Evolutionary conservation across 371 early-diverging fungal species (phyloP), one percentile per base, ranked within the genome.

Genomic region (Mucor racemosus): DNA sequence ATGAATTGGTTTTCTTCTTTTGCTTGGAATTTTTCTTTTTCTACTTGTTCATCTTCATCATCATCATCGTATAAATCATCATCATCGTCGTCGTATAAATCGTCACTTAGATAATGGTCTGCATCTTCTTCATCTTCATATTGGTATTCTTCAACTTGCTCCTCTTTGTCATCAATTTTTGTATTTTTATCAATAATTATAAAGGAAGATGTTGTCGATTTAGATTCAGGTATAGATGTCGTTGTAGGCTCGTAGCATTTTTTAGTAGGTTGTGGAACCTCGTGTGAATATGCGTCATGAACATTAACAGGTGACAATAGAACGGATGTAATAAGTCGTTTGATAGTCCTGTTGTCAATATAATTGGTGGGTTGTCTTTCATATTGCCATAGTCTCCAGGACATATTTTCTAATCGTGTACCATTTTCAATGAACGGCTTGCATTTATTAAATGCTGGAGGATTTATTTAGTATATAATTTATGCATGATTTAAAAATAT

Each of bases 341-440:
- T 69, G 63, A 70, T 65, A 21, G 41, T 54, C 31, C 34, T 60
- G 58, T 55, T 60, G 57, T 66, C 58, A 62, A 50, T 60, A 15
- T 34, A 19, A 57, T 60, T 68, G 66, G 39, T 48, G 41, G 31
- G 36, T 58, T 57, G 48, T 60, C 14, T 62, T 38, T 48, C 56
- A 44, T 56, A 42, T 42, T 75, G 66, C 76, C 76, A 75, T 42
- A 69, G 55, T 69, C 76, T 42, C 76, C 76, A 75, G 40, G 72
- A 72, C 72, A 75, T 75, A 54, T 75, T 65, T 62, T 75, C 72
- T 53, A 72, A 38, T 65, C 76, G 42, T 26, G 54, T 44, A 17
- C 75, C 75, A 57, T 75, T 64, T 11, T 60, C 67, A 46, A 68
- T 64, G 39, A 60, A 59, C 4, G 57, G 26, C 55, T 72, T 75